phyloP scores from a whole-genome alignment of 805 yeast genomes.

The Candida corydali region DNA sequence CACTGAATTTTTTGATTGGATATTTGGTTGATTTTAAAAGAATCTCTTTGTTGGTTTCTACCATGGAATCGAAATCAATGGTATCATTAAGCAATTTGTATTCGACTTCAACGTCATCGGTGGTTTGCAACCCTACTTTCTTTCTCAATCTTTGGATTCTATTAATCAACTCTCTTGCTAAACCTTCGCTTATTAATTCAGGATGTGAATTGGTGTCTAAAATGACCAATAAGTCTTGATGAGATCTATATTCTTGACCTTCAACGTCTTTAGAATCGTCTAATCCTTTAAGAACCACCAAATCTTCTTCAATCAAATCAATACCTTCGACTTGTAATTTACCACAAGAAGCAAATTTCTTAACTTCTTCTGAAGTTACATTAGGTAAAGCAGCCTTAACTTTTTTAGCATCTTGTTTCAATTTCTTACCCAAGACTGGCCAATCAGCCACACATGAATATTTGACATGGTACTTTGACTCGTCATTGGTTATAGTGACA shows the following conservation, averaged over 20 bases:
- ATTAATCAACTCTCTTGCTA: slow-evolving; percentile 93
- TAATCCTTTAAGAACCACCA: slow-evolving; percentile 84
- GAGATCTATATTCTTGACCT: slow-evolving; percentile 86
- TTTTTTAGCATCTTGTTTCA: slow-evolving; percentile 87
- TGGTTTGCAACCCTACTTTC: slow-evolving; percentile 90
- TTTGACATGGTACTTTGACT: slow-evolving; percentile 84
- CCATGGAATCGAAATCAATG: slow-evolving; percentile 56
- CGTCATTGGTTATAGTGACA: slow-evolving; percentile 82
- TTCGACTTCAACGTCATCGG: slow-evolving; percentile 91
- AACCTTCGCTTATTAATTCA: slow-evolving; percentile 88
- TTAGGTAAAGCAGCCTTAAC: slow-evolving; percentile 91
- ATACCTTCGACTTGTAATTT: slow-evolving; percentile 85
- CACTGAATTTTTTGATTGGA: slow-evolving; percentile 48
- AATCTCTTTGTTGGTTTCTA: slow-evolving; percentile 61
- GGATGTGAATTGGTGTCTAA: slow-evolving; percentile 85
- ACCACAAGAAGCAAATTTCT: slow-evolving; percentile 66
- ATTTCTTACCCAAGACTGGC: slow-evolving; percentile 97
- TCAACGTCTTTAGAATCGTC: slow-evolving; percentile 57
- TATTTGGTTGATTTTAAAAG: slow-evolving; percentile 74
- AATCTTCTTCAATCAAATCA: slow-evolving; percentile 79
- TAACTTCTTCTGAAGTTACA: slow-evolving; percentile 79
- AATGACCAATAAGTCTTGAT: slow-evolving; percentile 83
- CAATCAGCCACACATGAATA: slow-evolving; percentile 97
- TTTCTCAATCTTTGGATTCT: slow-evolving; percentile 97
- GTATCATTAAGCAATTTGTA: slow-evolving; percentile 65